Base-by-base conservation (phyloP, 495 filamentous ascomycete species). In the Parathielavia appendiculata region DNA sequence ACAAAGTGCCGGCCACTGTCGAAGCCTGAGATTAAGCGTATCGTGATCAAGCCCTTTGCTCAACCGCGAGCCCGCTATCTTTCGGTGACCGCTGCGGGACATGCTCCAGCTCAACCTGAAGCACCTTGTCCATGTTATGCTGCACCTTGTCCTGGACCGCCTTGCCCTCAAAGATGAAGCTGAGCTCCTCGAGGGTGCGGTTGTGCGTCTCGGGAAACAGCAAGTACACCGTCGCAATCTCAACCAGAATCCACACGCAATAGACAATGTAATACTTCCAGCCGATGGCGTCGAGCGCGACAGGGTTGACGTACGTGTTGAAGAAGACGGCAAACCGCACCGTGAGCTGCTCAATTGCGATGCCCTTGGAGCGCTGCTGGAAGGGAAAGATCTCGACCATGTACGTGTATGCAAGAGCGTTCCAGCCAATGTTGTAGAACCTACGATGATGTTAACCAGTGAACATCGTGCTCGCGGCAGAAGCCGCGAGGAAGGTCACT, bases 191-290 rank as follows among this genome's bases (percentile, higher is more conserved):
- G 3, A 77, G 64, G 1, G 83, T 83, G 14, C 81, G 72, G 20
- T 79, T 79, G 40, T 77, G 56, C 11, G 84, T 86, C 68, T 86
- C 84, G 0, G 81, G 82, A 69, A 83, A 86, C 39, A 86, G 66
- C 50, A 82, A 69, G 56, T 76, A 86, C 32, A 88, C 77, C 30
- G 81, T 77, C 7, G 74, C 51, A 12, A 81, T 63, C 59, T 85
- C 82, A 39, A 84, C 74, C 5, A 72, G 62, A 35, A 86, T 73
- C 80, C 79, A 84, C 48, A 74, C 75, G 65, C 76, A 83, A 70
- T 86, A 87, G 34, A 83, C 79, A 39, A 85, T 72, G 35, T 85
- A 76, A 71, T 81, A 86, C 62, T 77, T 81, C 84, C 84, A 88
- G 13, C 73, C 71, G 48, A 86, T 83, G 14, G 49, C 46, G 23